Base-by-base conservation (phyloP, 1,139 yeast species). In the Debaryomycetaceae sp. region DNA sequence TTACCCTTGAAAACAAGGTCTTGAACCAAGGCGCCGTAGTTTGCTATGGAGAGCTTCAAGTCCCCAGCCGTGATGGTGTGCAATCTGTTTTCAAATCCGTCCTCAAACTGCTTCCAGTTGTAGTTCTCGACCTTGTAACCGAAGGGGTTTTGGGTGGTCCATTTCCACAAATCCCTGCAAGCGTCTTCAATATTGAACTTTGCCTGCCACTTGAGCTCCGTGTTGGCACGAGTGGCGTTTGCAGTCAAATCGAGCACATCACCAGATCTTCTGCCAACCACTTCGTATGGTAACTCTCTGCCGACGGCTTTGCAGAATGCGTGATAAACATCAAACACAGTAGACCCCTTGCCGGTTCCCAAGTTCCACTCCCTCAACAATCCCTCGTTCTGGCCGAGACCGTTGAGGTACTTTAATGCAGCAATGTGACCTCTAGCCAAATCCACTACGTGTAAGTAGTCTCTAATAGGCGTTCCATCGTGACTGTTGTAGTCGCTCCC, bases 381-480 rank as follows among this genome's bases (percentile, higher is more conserved):
- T 5, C 87, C 88, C 31, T 62, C 54, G 11, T 62, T 56, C n/a
- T 61, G 56, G 6, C 58, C 49, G 40, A 67, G 55, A n/a, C 59
- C 55, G 49, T 75, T 75, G 46, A 87, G 74, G 61, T 83, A 81
- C 41, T 76, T 68, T 55, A 87, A 70, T 6, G 93, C 90, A 36
- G 90, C 81, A 49, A 86, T 70, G 54, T 87, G 95, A 41, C 95
- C 95, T 56, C 73, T 73, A n/a, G 93, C 93, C 49, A 87, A 76
- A 60, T 87, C 96, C 46, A 85, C 80, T 20, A 87, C 95, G 58
- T 87, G 93, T 49, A 87, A 80, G 59, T 87, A 87, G 63, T 87
- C 95, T 54, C 95, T 75, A 49, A 86, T 84, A 27, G 93, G 91
- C 11, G 95, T 86, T 40, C 95, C 93, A 63, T 86, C 93, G 49